Percentiles rank a stretch among this genome's conserved stretches.
Conservation (phyloP, 2,329 filamentous ascomycete genomes). For the Beauveria caledonica region DNA sequence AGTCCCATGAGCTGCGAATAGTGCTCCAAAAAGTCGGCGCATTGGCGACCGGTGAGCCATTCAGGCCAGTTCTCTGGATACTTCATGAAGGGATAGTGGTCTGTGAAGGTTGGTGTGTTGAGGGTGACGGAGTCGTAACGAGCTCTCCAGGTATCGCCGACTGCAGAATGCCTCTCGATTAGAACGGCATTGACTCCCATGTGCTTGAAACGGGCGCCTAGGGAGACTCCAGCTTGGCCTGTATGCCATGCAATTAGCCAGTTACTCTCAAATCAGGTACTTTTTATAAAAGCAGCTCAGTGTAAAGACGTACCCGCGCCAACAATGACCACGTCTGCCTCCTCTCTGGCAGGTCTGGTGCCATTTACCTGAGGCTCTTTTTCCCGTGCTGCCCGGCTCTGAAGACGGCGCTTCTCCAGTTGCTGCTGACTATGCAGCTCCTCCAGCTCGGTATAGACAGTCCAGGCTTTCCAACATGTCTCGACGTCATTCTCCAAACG, state of each 20-base stretch:
- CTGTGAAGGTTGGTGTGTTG: conserved; percentile 9
- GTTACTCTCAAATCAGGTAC: no score
- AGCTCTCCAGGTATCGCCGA: conserved; percentile 6
- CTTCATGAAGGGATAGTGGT: conserved; percentile 10
- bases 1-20: conserved; percentile 5
- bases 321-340: conserved; percentile 1
- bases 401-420: not conserved
- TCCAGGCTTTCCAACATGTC: conserved; percentile 3
- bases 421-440: not conserved
- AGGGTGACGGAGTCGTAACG: conserved; percentile 9
- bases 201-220: not conserved
- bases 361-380: not conserved
- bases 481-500: conserved; percentile 3
- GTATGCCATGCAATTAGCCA: no score
- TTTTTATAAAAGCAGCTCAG: no score
- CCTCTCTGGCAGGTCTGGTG: not conserved
- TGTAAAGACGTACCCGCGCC: not conserved
- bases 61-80: conserved; percentile 5
- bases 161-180: not conserved
- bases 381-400: not conserved
- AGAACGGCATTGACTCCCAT: not conserved
- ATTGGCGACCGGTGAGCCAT: conserved; percentile 9
- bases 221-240: not conserved
- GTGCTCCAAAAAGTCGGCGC: conserved; percentile 4
- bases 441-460: conserved; percentile 4